These are phyloP conservation scores for Cladosporium austrohemisphaericum DNA, from an alignment of 2,329 filamentous ascomycete species.

Conservation along the genomic window DNA sequence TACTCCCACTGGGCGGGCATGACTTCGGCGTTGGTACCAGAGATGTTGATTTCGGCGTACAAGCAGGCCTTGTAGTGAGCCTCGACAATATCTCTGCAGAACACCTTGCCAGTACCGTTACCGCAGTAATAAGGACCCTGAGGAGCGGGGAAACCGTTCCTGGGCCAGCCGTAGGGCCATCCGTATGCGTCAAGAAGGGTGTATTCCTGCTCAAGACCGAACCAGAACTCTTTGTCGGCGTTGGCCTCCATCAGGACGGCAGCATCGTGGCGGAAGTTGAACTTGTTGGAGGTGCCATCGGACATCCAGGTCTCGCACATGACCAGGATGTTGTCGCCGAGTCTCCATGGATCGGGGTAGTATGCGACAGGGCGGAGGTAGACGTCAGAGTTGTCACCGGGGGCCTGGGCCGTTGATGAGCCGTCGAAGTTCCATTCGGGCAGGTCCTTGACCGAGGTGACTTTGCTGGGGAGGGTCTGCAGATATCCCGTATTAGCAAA, in stretches of 20 bases:
- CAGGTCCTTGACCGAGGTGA: slow-evolving; percentile 59
- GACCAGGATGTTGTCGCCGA: slow-evolving; percentile 86
- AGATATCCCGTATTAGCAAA: slow-evolving; percentile 11
- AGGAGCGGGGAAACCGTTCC: slow-evolving; percentile 82
- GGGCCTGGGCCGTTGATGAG: slow-evolving; percentile 87
- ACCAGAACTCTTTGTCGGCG: slow-evolving; percentile 83
- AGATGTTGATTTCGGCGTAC: slow-evolving; percentile 88
- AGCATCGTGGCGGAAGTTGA: slow-evolving; percentile 93
- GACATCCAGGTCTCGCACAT: slow-evolving; percentile 92
- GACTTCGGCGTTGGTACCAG: slow-evolving; percentile 97
- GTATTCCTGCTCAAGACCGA: slow-evolving; percentile 97
- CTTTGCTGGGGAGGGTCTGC: slow-evolving; percentile 62
- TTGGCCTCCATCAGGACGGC: slow-evolving; percentile 86
- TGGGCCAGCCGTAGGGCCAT: slow-evolving; percentile 89
- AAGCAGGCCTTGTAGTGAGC: slow-evolving; percentile 87
- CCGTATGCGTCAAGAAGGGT: slow-evolving; percentile 81
- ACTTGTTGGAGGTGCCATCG: slow-evolving; percentile 95
- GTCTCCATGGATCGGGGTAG: slow-evolving; percentile 89
- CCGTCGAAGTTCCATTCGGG: slow-evolving; percentile 83
- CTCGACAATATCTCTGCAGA: slow-evolving; percentile 96
- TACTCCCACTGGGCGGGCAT: slow-evolving; percentile 98
- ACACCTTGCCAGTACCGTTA: slow-evolving; percentile 95
- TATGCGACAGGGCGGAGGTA: slow-evolving; percentile 88
- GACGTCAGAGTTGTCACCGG: slow-evolving; percentile 94
- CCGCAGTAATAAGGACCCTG: slow-evolving; percentile 97